phyloP scores from a whole-genome alignment of 495 filamentous ascomycete species.

The Umbilicaria muhlenbergii region DNA sequence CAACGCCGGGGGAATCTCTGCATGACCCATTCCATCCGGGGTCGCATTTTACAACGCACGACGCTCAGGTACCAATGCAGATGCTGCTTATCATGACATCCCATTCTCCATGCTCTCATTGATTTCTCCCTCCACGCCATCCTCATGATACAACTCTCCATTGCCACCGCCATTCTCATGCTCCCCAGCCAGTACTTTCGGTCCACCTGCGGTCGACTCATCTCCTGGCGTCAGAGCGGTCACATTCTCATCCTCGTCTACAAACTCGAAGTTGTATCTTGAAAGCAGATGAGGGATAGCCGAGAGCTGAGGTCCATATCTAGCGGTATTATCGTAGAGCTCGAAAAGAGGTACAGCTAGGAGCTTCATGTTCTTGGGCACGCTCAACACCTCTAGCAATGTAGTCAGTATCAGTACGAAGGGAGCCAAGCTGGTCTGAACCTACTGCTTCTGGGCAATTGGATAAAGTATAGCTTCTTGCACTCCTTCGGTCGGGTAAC shows the following conservation, averaged over 20 bases:
- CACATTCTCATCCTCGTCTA: slow-evolving; percentile 86
- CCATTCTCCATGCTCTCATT: background rate
- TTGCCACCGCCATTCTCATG: slow-evolving; percentile 34
- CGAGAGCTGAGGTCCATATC: slow-evolving; percentile 90
- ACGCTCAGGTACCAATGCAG: too few relatives aligned
- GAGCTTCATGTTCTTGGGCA: slow-evolving; percentile 99
- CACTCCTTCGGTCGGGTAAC: slow-evolving; percentile 95
- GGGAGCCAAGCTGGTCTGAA: slow-evolving; percentile 8
- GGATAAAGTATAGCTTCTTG: slow-evolving; percentile 97
- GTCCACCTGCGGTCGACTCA: slow-evolving; percentile 26
- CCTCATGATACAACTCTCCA: slow-evolving; percentile 2
- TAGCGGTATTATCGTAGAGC: slow-evolving; percentile 87
- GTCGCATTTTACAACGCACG: too few relatives aligned
- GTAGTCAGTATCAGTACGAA: background rate
- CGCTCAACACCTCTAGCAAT: slow-evolving; percentile 71
- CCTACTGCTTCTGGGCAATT: slow-evolving; percentile 80
- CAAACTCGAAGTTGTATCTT: slow-evolving; percentile 93
- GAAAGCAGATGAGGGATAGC: slow-evolving; percentile 90
- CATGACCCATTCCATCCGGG: too few relatives aligned
- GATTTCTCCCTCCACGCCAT: background rate
- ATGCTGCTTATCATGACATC: background rate
- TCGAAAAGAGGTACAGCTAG: slow-evolving; percentile 94
- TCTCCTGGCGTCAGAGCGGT: slow-evolving; percentile 73
- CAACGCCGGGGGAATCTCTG: too few relatives aligned
- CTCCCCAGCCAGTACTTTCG: slow-evolving; percentile 61